Base-by-base conservation (phyloP, 345 rosid genomes). In the Mercurialis annua region DNA sequence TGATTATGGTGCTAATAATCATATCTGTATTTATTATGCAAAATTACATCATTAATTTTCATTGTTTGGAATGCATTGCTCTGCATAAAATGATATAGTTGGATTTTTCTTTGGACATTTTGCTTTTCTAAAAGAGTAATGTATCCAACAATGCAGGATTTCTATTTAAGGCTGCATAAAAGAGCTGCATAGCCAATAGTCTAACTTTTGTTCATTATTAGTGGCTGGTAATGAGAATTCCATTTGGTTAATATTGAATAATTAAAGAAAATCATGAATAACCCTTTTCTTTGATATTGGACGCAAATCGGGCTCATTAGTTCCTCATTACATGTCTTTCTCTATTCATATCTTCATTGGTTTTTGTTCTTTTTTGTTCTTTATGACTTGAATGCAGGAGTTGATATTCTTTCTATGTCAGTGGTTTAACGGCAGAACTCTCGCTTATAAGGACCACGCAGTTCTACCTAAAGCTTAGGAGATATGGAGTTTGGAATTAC, bases 381-480 rank as follows among this genome's bases (percentile, higher is more conserved):
- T n/a, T 15, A n/a, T 18, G 16, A 14, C 20, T 15, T 36, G 46
- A 23, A 23, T 40, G 36, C 24, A 52, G 52, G 54, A 26, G 24
- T 36, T 69, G 24, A 33, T 12, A 3, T 16, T 75, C 9, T 24
- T 62, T 30, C 17, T 50, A 44, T 11, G 59, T 47, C 38, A 54
- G 4, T 30, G 42, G 10, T 27, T 42, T 46, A 58, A 20, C n/a
- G 31, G 36, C 74, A 80, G 86, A 73, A 80, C 88, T 64, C 76
- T 82, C 33, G 86, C 80, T 24, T 84, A 80, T 69, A 80, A 86
- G 18, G 78, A 84, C 62, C 84, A 82, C 66, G 82, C 84, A 0
- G 80, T 84, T 64, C 59, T 84, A 38, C 86, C 84, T 4, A 84
- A 80, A 79, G 84, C 88, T 30, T 70, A 76, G 47, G 86, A 84